Percentiles rank a stretch among this genome's conserved stretches.
phyloP scores from a whole-genome alignment of 2,329 filamentous ascomycete species.

The Ceratocystis destructans region DNA sequence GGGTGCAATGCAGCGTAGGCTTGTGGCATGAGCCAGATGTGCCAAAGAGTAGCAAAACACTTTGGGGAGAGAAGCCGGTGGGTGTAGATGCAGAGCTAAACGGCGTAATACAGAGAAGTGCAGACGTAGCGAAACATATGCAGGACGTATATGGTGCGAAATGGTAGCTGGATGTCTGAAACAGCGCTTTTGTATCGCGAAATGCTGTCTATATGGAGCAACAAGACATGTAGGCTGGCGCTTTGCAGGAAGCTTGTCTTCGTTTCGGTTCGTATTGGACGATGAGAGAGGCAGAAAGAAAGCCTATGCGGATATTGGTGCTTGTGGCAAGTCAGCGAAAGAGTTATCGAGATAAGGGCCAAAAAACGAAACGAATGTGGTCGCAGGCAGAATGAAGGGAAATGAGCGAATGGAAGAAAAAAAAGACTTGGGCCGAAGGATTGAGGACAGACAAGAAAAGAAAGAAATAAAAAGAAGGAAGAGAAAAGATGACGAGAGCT shows the following conservation, averaged over 20 bases:
- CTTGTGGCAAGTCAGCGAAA: neutral
- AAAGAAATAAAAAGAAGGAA: neutral
- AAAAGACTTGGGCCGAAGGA: neutral
- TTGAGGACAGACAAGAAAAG: neutral
- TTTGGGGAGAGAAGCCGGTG: neutral
- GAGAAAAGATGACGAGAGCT: neutral
- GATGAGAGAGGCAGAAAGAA: neutral
- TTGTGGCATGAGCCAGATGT: neutral
- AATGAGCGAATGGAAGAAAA: neutral
- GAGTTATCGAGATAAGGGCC: neutral
- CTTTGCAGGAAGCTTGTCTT: conserved; percentile 2
- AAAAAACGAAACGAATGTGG: conserved; percentile 1
- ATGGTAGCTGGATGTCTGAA: neutral
- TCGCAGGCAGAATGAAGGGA: neutral
- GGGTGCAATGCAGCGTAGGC: neutral
- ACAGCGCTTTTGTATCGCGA: conserved; percentile 5
- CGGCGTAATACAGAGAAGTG: neutral
- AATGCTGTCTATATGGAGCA: neutral
- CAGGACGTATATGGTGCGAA: neutral
- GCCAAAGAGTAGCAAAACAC: neutral
- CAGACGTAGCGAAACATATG: neutral
- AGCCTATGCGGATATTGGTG: neutral
- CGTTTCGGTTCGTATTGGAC: neutral
- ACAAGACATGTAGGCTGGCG: neutral
- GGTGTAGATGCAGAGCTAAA: neutral